Conservation (phyloP, 2,329 filamentous ascomycete species). For the Apiospora pterosperma region DNA sequence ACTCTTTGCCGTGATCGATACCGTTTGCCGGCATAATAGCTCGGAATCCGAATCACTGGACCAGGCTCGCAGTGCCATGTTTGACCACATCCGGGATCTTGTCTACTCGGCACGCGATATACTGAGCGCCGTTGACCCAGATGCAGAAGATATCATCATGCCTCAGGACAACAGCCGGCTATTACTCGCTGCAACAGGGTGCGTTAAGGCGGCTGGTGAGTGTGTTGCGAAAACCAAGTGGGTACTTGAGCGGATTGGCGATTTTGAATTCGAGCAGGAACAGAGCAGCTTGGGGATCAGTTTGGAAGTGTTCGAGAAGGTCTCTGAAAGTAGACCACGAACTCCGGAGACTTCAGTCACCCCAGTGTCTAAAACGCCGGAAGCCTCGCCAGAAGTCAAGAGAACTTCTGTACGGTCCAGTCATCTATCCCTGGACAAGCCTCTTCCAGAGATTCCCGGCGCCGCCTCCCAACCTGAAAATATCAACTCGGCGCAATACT, state of each 20-base stretch:
- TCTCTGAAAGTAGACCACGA: constrained; percentile 27
- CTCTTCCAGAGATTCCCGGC: constrained; percentile 62
- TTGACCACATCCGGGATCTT: constrained; percentile 73
- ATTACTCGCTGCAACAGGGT: constrained; percentile 76
- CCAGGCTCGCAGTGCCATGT: constrained; percentile 71
- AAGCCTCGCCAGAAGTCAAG: not conserved
- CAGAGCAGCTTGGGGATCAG: constrained; percentile 52
- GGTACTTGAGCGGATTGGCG: constrained; percentile 83
- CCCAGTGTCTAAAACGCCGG: not conserved
- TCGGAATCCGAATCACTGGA: constrained; percentile 64
- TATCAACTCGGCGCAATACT: constrained; percentile 19
- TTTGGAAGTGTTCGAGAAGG: constrained; percentile 44
- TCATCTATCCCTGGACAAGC: constrained; percentile 57
- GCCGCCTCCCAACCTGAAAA: constrained; percentile 18
- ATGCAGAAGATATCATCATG: constrained; percentile 75
- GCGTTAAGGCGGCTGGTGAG: constrained; percentile 85
- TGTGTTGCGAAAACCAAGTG: constrained; percentile 84
- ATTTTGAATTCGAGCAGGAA: constrained; percentile 83
- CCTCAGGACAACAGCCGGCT: constrained; percentile 75
- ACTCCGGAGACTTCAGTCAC: constrained; percentile 28
- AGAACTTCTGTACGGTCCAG: constrained; percentile 12
- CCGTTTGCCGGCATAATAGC: constrained; percentile 74
- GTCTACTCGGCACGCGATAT: constrained; percentile 79
- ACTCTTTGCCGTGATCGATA: constrained; percentile 75
- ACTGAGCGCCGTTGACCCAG: constrained; percentile 63